Evolutionary conservation across 345 rosid species (phyloP), one percentile per base, ranked within the genome.

Genomic region (Bruguiera sexangula): DNA sequence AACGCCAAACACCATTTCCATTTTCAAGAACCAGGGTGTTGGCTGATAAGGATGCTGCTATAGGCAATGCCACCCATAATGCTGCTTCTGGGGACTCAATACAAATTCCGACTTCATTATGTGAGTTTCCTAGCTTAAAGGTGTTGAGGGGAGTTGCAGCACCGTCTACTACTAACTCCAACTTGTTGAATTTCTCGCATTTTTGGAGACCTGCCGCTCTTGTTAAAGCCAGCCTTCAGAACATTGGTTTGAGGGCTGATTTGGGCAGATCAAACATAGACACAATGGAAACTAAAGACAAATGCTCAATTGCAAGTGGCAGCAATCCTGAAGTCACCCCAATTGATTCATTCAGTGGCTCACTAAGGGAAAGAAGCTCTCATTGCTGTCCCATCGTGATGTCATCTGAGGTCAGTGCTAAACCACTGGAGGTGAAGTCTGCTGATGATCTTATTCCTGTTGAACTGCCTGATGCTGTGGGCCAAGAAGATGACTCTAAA

Each of bases 171-270:
- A 80, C 70, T 74, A 83, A 70, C 72, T 62, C 88, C 60, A 69
- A 75, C 72, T 56, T 82, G 65, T 73, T 81, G 72, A 90, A 86
- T 73, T 86, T 86, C 74, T 81, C 91, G 22, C 87, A 88, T 74
- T 89, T 90, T 76, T 74, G 82, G 11, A 82, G 85, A 39, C 90
- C 97, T 73, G 84, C 81, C 56, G 65, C 83, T 71, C 69, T 80
- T 67, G 76, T 73, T 16, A 89, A 81, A 80, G 79, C 83, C 61
- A 78, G 77, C 74, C 75, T 71, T 67, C 75, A 80, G 69, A 78
- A 66, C 62, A 62, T 67, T n/a, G 68, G 82, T 48, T 59, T 39
- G 10, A 71, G 57, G 22, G 69, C 79, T 68, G 65, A 76, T 73
- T 63, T 76, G 4, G 75, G 68, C 31, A 65, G 61, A n/a, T 64